phyloP scores from a whole-genome alignment of 1,139 yeast genomes.

The Pichia sp. region DNA sequence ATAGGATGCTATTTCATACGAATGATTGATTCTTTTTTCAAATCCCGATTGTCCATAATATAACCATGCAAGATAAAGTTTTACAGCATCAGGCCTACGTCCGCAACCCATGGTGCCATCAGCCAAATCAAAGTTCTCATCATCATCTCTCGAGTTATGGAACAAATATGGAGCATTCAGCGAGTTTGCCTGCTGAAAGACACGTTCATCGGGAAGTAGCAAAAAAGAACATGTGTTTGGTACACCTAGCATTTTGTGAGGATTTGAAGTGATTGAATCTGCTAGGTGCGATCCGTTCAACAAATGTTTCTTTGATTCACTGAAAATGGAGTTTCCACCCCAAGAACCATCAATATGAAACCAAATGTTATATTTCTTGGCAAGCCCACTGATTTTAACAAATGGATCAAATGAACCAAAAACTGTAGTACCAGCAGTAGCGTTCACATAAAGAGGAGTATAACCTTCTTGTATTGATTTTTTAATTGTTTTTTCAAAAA shows the following conservation, averaged over 20 bases:
- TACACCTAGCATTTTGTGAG: conserved; percentile 88
- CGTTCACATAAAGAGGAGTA: conserved; percentile 70
- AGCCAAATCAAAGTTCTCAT: conserved; percentile 68
- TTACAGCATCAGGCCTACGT: conserved; percentile 74
- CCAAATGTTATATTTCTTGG: conserved; percentile 54
- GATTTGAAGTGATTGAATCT: conserved; percentile 75
- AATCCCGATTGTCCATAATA: conserved; percentile 62
- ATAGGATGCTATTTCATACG: conserved; percentile 54
- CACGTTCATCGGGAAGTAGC: conserved; percentile 57
- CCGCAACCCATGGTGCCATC: conserved; percentile 95
- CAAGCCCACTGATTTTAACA: conserved; percentile 42
- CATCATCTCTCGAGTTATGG: conserved; percentile 45
- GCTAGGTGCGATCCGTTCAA: conserved; percentile 59
- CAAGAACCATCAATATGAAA: conserved; percentile 86
- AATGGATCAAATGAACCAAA: conserved; percentile 78
- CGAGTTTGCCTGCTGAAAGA: conserved; percentile 67
- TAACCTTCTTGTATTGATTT: conserved; percentile 42
- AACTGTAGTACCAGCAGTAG: conserved; percentile 88
- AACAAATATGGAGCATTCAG: conserved; percentile 74
- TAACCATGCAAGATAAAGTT: conserved; percentile 73
- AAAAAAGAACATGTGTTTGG: conserved; percentile 83
- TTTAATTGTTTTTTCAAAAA: conserved; percentile 39
- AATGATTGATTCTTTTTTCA: conserved; percentile 60
- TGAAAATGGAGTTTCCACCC: conserved; percentile 83
- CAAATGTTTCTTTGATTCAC: conserved; percentile 37